Percentiles rank a stretch among this genome's conserved stretches.
Evolutionary conservation across 179 eudicot genomes (phyloP).

Genomic region (Vitellaria paradoxa): DNA sequence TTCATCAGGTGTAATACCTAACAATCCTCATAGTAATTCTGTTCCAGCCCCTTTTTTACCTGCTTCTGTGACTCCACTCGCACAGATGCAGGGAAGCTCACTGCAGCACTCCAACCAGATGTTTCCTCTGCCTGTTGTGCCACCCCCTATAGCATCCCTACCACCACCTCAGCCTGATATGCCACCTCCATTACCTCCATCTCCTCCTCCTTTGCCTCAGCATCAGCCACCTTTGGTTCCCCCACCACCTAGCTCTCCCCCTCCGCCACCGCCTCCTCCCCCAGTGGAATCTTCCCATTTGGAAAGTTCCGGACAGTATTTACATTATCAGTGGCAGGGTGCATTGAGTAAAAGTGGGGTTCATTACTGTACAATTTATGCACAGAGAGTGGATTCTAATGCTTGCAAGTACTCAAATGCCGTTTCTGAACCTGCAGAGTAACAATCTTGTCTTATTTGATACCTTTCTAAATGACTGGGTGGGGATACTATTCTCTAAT

Average conservation of each 20-base stretch:
- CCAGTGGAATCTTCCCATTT: constrained; percentile 33
- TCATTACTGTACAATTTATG: constrained; percentile 71
- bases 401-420: constrained; percentile 65
- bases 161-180: constrained; percentile 54
- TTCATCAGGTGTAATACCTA: constrained; percentile 36
- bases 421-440: constrained; percentile 85
- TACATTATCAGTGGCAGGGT: constrained; percentile 77
- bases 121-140: constrained; percentile 46
- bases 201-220: constrained; percentile 39
- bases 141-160: constrained; percentile 47
- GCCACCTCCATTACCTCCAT: constrained; percentile 52
- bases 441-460: constrained; percentile 25
- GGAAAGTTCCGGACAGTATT: constrained; percentile 25
- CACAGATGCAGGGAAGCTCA: constrained; percentile 60
- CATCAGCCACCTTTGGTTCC: constrained; percentile 46
- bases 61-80: constrained; percentile 72
- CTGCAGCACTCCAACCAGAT: constrained; percentile 52
- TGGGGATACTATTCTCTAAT: constrained; percentile 9
- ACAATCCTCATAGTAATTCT: constrained; percentile 41
- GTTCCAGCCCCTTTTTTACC: constrained; percentile 64
- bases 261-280: constrained; percentile 63
- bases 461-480: neutral
- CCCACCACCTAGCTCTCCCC: constrained; percentile 65
- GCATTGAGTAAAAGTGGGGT: constrained; percentile 88
- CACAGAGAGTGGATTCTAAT: constrained; percentile 69